These are phyloP conservation scores for Gaertneriomyces sp. DNA, from an alignment of 192 early-diverging fungal species.

Conservation along the genomic window DNA sequence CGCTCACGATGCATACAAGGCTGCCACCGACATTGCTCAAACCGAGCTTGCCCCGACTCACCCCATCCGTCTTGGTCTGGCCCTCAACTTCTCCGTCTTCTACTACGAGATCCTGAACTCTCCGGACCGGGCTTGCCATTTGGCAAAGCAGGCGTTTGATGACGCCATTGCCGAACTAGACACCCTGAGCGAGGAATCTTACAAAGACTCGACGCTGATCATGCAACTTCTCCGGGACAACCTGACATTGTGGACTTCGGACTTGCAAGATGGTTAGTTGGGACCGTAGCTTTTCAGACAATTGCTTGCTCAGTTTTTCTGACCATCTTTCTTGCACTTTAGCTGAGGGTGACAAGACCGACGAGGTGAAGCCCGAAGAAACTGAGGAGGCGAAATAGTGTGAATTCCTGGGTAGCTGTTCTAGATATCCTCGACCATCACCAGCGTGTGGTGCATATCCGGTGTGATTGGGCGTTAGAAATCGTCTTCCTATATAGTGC, in stretches of 20 bases:
- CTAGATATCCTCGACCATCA: not conserved
- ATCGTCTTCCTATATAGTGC: too few relatives aligned
- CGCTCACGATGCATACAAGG: constrained; percentile 92
- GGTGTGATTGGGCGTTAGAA: too few relatives aligned
- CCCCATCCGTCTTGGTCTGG: constrained; percentile 96
- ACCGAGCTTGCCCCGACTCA: constrained; percentile 94
- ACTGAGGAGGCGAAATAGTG: constrained; percentile 47
- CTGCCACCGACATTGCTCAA: constrained; percentile 90
- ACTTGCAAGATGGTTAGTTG: constrained; percentile 79
- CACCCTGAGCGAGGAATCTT: constrained; percentile 96
- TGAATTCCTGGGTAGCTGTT: constrained; percentile 1
- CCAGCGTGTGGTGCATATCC: too few relatives aligned
- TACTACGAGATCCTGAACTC: constrained; percentile 99
- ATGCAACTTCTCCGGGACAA: constrained; percentile 99
- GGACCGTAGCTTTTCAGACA: not conserved
- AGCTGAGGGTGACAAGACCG: constrained; percentile 53
- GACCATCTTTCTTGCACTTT: constrained; percentile 8
- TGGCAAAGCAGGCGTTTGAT: constrained; percentile 97
- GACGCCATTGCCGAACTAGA: constrained; percentile 99
- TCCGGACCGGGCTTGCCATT: constrained; percentile 93
- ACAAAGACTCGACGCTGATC: constrained; percentile 99
- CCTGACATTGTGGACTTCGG: constrained; percentile 98
- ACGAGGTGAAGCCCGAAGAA: constrained; percentile 55
- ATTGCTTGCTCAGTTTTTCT: constrained; percentile 13
- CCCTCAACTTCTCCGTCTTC: constrained; percentile 98